Evolutionary conservation across 169 alveolate genomes (phyloP), one percentile per base, ranked within the genome.

Genomic region (Theileria sp.): DNA sequence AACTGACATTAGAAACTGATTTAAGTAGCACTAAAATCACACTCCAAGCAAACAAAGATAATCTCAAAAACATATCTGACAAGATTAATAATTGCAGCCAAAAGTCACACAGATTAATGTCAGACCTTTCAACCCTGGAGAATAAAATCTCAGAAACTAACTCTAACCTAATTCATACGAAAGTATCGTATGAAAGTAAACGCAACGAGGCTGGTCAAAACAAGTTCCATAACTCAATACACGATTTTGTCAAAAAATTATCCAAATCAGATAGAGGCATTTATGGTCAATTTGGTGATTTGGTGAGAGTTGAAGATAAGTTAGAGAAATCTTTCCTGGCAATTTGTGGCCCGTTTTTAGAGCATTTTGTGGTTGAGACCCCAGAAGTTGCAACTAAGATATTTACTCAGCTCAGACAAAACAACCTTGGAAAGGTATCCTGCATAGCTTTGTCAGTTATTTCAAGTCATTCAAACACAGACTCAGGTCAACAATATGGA

Each of bases 271-370:
- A 87, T 13, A 83, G 80, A 32, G 96, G 98, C 30, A 88, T 97
- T 19, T 88, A 88, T 75, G 99, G 99, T 0, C 79, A 96, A 49
- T 86, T 97, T n/a, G 97, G 98, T 0, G 99, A 97, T 84, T 89
- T 97, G 67, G 98, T 97, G 12, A 78, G 86, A 25, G 94, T 97
- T 19, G 95, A 95, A 65, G 84, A 86, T 54, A 84, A 92, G 82
- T 96, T 92, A 84, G 98, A 96, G 75, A 62, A 91, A 25, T 98
- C 98, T 0, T 86, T 97, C 30, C 81, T 95, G 36, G 95, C 95
- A 17, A 94, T 97, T 19, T 92, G 96, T 38, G 92, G 92, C 26
- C 73, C 91, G 3, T 90, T 89, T 32, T 81, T 96, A n/a, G 98
- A 97, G 81, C 79, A 78, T 80, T 88, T 95, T 25, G 94, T 97